phyloP scores from a whole-genome alignment of 164 flowering plant genomes.

The Kingdonia uniflora region DNA sequence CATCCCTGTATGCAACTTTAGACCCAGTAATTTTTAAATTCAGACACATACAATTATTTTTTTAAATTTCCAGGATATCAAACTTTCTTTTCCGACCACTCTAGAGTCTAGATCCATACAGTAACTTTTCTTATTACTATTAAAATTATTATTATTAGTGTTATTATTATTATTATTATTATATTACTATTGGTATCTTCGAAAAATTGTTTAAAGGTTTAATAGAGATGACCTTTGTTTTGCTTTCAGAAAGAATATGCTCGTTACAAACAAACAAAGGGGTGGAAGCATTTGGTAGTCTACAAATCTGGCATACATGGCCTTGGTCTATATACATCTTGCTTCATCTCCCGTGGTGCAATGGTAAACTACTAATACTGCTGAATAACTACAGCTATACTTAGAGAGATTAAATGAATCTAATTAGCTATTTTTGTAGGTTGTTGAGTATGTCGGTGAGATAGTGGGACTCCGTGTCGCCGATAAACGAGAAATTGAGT shows the following conservation, averaged over 20 bases:
- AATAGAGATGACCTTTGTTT: too few relatives aligned
- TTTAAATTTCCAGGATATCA: too few relatives aligned
- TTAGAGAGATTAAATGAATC: not conserved
- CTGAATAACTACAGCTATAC: not conserved
- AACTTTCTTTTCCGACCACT: too few relatives aligned
- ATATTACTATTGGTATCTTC: too few relatives aligned
- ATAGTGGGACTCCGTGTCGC: constrained; percentile 65
- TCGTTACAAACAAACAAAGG: constrained; percentile 54
- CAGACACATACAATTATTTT: too few relatives aligned
- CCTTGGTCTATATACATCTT: constrained; percentile 74
- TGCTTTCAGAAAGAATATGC: constrained; percentile 57
- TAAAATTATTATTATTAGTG: too few relatives aligned
- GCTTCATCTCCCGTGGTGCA: constrained; percentile 51
- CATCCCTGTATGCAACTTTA: too few relatives aligned
- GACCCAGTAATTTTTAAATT: too few relatives aligned
- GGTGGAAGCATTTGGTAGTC: constrained; percentile 62
- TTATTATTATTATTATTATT: too few relatives aligned
- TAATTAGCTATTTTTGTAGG: constrained; percentile 25
- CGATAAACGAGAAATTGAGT: constrained; percentile 61
- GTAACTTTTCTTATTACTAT: too few relatives aligned
- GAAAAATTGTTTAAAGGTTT: too few relatives aligned
- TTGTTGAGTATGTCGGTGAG: constrained; percentile 77
- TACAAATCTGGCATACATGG: constrained; percentile 79
- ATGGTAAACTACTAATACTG: constrained; percentile 45
- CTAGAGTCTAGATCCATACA: too few relatives aligned